A percentile compares a stretch with the other conserved stretches of the same genome.
These are phyloP conservation scores for Coniella lustricola DNA, from an alignment of 2,329 filamentous ascomycete genomes.

Conservation along the genomic window DNA sequence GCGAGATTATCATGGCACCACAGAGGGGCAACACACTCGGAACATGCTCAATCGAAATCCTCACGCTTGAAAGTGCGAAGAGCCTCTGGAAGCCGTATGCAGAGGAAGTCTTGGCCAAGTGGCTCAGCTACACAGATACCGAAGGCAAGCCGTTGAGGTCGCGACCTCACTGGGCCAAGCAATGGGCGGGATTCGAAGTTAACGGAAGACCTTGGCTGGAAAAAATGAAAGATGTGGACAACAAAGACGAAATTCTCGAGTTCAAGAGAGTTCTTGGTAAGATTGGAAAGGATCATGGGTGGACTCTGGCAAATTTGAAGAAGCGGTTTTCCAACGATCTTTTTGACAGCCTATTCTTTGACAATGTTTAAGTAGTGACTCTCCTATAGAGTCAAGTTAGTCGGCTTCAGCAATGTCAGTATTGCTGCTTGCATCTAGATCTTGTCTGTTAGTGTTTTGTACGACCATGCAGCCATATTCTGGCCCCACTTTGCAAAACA, in stretches of 20 bases:
- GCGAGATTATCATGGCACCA: slow-evolving; percentile 36
- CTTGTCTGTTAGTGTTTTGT: too few relatives aligned
- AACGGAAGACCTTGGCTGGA: slow-evolving; percentile 23
- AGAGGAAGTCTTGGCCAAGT: slow-evolving; percentile 34
- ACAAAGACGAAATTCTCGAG: slow-evolving; percentile 30
- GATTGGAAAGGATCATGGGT: slow-evolving; percentile 33
- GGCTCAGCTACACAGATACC: slow-evolving; percentile 30
- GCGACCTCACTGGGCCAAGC: slow-evolving; percentile 41
- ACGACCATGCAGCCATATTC: not conserved
- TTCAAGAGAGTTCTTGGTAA: slow-evolving; percentile 27
- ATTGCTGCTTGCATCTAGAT: not conserved
- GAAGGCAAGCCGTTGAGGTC: slow-evolving; percentile 27
- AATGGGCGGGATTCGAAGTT: slow-evolving; percentile 32
- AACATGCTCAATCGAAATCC: slow-evolving; percentile 35
- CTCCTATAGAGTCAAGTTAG: not conserved
- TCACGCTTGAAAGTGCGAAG: slow-evolving; percentile 33
- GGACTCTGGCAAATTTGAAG: slow-evolving; percentile 31
- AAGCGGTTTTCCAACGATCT: slow-evolving; percentile 34
- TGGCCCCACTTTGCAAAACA: not conserved
- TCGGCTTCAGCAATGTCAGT: too few relatives aligned
- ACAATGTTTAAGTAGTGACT: not conserved
- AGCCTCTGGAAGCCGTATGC: slow-evolving; percentile 33
- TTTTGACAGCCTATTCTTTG: slow-evolving; percentile 26
- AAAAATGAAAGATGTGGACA: slow-evolving; percentile 31
- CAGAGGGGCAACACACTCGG: slow-evolving; percentile 34